Conservation (phyloP, 192 early-diverging fungal genomes). For the Phlyctochytrium planicorne region DNA sequence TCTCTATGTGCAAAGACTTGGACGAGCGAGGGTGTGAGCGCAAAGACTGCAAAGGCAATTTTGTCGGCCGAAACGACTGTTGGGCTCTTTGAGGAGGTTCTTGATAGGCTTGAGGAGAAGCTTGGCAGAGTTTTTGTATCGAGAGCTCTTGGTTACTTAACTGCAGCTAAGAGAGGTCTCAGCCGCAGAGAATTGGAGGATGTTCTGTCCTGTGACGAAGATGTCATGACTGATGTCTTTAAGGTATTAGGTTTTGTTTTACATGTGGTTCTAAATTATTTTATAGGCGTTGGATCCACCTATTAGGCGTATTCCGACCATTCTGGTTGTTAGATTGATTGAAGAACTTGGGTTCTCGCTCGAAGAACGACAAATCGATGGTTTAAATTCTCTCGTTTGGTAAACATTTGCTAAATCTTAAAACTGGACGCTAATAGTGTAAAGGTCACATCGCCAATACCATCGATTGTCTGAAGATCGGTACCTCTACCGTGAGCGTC, state of each 20-base stretch:
- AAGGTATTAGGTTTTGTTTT: slow-evolving; percentile 26
- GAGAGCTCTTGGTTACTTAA: slow-evolving; percentile 21
- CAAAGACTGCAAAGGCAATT: neutral
- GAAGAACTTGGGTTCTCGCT: slow-evolving; percentile 25
- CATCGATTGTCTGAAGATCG: slow-evolving; percentile 26
- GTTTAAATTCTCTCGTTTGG: slow-evolving; percentile 27
- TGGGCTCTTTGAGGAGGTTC: slow-evolving; percentile 27
- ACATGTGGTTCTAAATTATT: neutral
- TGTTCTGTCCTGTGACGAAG: slow-evolving; percentile 27
- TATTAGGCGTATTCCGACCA: slow-evolving; percentile 20
- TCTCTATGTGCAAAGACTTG: slow-evolving; percentile 19
- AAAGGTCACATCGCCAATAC: slow-evolving; percentile 25
- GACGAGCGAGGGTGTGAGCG: slow-evolving; percentile 10
- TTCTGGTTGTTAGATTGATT: slow-evolving; percentile 12
- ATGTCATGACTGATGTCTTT: slow-evolving; percentile 28
- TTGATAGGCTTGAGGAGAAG: slow-evolving; percentile 19
- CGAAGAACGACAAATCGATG: slow-evolving; percentile 23
- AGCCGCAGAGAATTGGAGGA: slow-evolving; percentile 25
- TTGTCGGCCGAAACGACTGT: slow-evolving; percentile 17
- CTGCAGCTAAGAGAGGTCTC: slow-evolving; percentile 22
- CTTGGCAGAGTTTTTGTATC: slow-evolving; percentile 26
- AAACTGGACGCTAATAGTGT: neutral
- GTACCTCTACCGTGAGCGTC: slow-evolving; percentile 26
- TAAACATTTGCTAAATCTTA: neutral
- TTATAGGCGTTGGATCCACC: slow-evolving; percentile 12